A percentile compares a stretch with the other conserved stretches of the same genome.
Evolutionary conservation across 2,329 filamentous ascomycete species (phyloP).

Genomic region (Phialophora macrospora): DNA sequence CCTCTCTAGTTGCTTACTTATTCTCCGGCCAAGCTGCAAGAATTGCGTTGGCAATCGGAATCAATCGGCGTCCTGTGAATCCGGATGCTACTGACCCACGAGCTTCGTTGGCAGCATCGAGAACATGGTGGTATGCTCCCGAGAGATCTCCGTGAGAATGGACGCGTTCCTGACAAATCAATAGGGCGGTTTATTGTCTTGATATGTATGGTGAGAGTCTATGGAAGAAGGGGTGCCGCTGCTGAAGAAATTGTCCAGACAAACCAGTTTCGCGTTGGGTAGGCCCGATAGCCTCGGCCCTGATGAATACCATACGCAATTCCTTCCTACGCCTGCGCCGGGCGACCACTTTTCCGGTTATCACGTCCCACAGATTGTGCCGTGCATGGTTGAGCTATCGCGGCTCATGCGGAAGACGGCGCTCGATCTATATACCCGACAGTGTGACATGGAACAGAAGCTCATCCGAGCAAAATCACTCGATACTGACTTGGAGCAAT

Average conservation of each 20-base stretch:
- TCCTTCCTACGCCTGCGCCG: constrained; percentile 44
- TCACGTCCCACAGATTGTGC: constrained; percentile 45
- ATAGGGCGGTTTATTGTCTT: constrained; percentile 30
- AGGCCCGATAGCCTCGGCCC: constrained; percentile 56
- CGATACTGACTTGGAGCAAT: constrained; percentile 46
- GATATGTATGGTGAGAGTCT: constrained; percentile 22
- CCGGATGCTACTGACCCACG: constrained; percentile 45
- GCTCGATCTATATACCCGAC: constrained; percentile 48
- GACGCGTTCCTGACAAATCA: not conserved
- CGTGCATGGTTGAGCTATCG: constrained; percentile 49
- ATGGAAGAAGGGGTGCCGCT: too few relatives aligned
- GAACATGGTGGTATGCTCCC: constrained; percentile 57
- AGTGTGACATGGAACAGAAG: constrained; percentile 45
- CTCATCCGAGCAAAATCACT: constrained; percentile 45
- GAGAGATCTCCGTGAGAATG: constrained; percentile 26
- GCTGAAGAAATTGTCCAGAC: constrained; percentile 16
- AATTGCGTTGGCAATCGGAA: constrained; percentile 55
- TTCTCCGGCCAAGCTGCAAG: constrained; percentile 56
- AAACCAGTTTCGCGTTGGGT: constrained; percentile 57
- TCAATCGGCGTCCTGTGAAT: constrained; percentile 46
- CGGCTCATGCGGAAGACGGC: constrained; percentile 49
- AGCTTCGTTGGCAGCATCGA: constrained; percentile 48
- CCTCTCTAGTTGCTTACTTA: constrained; percentile 49
- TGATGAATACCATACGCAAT: constrained; percentile 56
- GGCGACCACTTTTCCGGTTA: constrained; percentile 35